Evolutionary conservation across 768 basidiomycete species (phyloP).

Genomic region (Serendipita sp.): DNA sequence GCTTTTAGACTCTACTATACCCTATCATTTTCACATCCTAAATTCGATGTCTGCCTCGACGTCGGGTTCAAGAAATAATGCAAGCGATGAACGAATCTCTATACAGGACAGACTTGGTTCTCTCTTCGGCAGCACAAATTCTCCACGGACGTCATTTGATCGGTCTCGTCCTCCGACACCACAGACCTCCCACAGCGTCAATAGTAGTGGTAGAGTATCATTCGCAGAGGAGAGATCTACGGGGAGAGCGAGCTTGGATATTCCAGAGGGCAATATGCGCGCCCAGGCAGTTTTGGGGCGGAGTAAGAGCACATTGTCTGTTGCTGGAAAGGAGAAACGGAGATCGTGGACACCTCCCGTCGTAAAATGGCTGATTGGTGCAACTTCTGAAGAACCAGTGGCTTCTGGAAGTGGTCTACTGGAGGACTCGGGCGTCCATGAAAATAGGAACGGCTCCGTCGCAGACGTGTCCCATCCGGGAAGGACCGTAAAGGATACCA

Average conservation of each 20-base stretch:
- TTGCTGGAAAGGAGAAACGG: not conserved
- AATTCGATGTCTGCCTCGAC: too few species aligned
- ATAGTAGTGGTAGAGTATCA: not conserved
- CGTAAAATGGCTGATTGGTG: not conserved
- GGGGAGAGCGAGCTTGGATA: not conserved
- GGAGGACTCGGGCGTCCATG: not conserved
- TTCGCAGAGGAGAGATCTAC: not conserved
- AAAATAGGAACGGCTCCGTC: not conserved
- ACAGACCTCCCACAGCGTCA: not conserved
- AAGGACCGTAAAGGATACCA: too few species aligned
- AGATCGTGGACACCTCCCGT: not conserved
- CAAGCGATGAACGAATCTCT: not conserved
- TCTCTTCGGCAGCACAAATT: conserved; percentile 3
- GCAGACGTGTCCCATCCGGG: not conserved
- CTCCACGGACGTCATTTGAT: conserved; percentile 4
- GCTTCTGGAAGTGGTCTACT: not conserved
- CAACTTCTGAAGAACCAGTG: not conserved
- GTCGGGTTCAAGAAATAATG: not conserved
- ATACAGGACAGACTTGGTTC: conserved; percentile 6
- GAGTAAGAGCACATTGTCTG: not conserved
- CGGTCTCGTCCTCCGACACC: not conserved
- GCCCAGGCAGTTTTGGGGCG: not conserved
- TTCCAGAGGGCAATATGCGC: not conserved
- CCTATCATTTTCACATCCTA: too few species aligned
- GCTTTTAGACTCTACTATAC: too few species aligned